phyloP scores from a whole-genome alignment of 768 basidiomycete species.

The Saitozyma podzolica region DNA sequence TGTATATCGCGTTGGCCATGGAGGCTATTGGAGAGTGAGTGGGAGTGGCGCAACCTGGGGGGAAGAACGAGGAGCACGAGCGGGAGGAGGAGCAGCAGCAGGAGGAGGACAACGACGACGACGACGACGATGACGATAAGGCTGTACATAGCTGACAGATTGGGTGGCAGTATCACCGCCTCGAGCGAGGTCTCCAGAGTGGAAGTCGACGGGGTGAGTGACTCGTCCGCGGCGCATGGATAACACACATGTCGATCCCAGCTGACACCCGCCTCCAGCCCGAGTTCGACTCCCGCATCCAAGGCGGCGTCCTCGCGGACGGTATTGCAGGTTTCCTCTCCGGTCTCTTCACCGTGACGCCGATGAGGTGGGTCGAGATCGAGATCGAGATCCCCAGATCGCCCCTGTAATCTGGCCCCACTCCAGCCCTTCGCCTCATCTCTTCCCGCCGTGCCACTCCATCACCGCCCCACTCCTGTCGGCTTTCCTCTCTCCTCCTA shows the following conservation, averaged over 20 bases:
- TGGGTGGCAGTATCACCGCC: constrained; percentile 55
- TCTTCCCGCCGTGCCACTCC: background rate
- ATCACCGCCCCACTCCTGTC: background rate
- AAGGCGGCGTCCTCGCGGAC: constrained; percentile 77
- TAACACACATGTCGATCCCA: background rate
- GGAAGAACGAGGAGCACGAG: too few species aligned
- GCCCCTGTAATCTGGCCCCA: too few species aligned
- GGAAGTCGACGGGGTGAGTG: constrained; percentile 62
- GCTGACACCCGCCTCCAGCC: constrained; percentile 30
- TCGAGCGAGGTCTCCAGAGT: constrained; percentile 77
- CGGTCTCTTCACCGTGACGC: constrained; percentile 76
- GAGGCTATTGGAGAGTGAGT: constrained; percentile 73
- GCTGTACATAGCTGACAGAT: background rate
- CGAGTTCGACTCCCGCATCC: constrained; percentile 77
- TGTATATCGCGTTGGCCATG: constrained; percentile 73
- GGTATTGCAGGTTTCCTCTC: constrained; percentile 79
- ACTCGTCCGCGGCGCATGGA: background rate
- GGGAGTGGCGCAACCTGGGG: too few species aligned
- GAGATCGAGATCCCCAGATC: too few species aligned
- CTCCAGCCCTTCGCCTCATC: too few species aligned
- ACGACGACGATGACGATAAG: too few species aligned
- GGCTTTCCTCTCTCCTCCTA: too few species aligned
- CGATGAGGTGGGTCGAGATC: constrained; percentile 56
- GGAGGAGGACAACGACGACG: too few species aligned
- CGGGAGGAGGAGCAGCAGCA: too few species aligned